Conservation (phyloP, 2,329 filamentous ascomycete species). For the Alternaria triticimaculans region DNA sequence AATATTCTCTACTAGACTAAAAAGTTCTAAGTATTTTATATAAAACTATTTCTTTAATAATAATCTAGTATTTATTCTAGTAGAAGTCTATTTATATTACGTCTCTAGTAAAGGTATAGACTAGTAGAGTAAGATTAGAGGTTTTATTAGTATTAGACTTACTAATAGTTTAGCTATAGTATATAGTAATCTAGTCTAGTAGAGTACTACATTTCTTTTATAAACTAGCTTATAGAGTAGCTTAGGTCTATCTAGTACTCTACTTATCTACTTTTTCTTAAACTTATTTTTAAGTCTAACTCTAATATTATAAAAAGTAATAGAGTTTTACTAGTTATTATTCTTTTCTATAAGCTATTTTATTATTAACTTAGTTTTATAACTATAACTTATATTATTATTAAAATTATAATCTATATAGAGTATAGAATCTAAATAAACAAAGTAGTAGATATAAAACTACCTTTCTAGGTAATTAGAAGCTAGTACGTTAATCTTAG, state of each 20-base stretch:
- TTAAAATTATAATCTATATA: slow-evolving; percentile 10
- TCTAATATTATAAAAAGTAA: slow-evolving; percentile 14
- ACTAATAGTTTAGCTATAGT: background rate
- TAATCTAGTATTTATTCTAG: background rate
- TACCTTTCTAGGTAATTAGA: slow-evolving; percentile 4
- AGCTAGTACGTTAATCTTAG: slow-evolving; percentile 13
- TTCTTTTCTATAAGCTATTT: slow-evolving; percentile 11
- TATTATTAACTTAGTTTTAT: slow-evolving; percentile 20
- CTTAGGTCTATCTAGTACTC: slow-evolving; percentile 11
- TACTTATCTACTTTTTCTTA: slow-evolving; percentile 8
- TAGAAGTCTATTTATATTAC: background rate
- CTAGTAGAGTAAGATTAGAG: background rate
- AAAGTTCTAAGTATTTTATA: slow-evolving; percentile 9
- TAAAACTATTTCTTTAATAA: slow-evolving; percentile 9
- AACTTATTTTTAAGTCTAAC: slow-evolving; percentile 19
- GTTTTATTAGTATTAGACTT: background rate
- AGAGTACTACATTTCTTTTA: slow-evolving; percentile 4
- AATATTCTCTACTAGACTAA: background rate
- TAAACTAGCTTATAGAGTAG: slow-evolving; percentile 8
- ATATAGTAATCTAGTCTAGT: background rate
- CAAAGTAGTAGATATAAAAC: slow-evolving; percentile 9
- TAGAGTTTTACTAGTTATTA: slow-evolving; percentile 15
- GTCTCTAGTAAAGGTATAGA: background rate
- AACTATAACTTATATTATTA: slow-evolving; percentile 12
- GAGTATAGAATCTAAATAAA: slow-evolving; percentile 12